phyloP scores from a whole-genome alignment of 2,329 filamentous ascomycete genomes.

The Trichoderma aggressivum region DNA sequence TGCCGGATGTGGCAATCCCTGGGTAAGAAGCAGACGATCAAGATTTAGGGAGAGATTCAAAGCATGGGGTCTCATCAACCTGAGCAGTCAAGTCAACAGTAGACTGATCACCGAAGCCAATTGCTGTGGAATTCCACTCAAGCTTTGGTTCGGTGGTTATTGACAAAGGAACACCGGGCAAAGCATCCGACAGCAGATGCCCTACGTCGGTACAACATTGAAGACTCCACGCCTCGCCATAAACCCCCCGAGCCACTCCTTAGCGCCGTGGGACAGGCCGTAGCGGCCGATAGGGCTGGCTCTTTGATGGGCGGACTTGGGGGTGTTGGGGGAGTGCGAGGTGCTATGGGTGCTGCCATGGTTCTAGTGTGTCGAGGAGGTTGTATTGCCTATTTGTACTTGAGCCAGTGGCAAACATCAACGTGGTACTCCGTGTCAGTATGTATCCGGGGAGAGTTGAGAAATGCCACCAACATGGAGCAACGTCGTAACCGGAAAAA shows the following conservation, averaged over 20 bases:
- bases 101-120: not conserved
- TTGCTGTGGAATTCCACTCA: not conserved
- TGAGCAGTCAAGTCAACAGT: not conserved
- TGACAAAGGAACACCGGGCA: not conserved
- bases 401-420: not conserved
- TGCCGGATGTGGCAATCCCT: not conserved
- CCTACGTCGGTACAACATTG: not conserved
- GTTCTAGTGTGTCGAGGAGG: not conserved
- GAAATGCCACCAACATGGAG: not conserved
- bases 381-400: not conserved
- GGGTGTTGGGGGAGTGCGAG: not conserved
- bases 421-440: not conserved
- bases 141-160: not conserved
- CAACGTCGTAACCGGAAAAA: not conserved
- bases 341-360: not conserved
- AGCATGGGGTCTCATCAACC: not conserved
- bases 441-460: not conserved
- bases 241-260: not conserved
- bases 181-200: not conserved
- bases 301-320: not conserved
- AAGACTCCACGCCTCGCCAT: not conserved
- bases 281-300: not conserved
- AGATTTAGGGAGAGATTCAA: not conserved
- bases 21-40: not conserved
- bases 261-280: not conserved